Evolutionary conservation across 2,329 filamentous ascomycete species (phyloP).

Genomic region (Epichloe hybrida): DNA sequence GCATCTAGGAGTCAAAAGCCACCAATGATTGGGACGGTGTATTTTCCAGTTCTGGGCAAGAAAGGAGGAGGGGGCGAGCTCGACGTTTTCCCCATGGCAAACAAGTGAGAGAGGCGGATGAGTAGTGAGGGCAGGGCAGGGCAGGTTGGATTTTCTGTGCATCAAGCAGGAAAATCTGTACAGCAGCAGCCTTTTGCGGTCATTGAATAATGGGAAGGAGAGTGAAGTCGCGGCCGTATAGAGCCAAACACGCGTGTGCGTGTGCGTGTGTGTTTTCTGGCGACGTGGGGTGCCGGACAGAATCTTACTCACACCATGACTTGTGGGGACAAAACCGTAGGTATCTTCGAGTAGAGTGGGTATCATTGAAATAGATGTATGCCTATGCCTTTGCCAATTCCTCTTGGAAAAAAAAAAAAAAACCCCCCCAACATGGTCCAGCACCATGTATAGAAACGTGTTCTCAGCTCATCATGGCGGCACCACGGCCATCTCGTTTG

Average conservation of each 20-base stretch:
- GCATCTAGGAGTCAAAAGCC: constrained; percentile 2
- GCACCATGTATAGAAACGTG: neutral
- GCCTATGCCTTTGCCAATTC: neutral
- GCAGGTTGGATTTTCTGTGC: neutral
- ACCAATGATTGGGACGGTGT: neutral
- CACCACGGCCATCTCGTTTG: no score
- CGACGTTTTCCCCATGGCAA: neutral
- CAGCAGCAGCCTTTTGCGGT: constrained; percentile 1
- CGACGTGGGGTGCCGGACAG: no score
- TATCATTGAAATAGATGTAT: neutral
- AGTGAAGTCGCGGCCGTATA: neutral
- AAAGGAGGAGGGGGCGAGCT: neutral
- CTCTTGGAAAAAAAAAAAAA: neutral
- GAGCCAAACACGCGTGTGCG: neutral
- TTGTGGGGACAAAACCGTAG: no score
- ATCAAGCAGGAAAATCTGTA: neutral
- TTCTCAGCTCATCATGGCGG: constrained; percentile 4
- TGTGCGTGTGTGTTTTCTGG: neutral
- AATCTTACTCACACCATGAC: neutral
- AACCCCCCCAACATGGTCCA: neutral
- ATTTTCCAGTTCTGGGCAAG: neutral
- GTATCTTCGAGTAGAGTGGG: neutral
- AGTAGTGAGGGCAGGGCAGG: neutral
- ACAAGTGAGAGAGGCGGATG: neutral
- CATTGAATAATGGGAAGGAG: neutral